Conservation (phyloP, 345 rosid genomes). For the Zanthoxylum bungeanum region DNA sequence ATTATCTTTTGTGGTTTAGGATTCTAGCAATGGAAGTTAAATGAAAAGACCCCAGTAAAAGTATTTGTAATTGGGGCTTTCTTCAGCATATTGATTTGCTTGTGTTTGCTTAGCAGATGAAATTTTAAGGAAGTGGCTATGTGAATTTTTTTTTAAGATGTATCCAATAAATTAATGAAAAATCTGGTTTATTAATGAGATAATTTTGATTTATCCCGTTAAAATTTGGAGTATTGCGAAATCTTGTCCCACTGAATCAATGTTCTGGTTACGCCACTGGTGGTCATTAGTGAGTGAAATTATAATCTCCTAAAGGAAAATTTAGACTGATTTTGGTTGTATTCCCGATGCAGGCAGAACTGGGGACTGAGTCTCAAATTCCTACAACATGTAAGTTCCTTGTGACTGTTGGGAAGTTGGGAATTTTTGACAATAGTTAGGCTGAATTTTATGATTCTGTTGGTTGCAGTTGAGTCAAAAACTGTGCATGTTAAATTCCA, state of each 20-base stretch:
- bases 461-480: conserved; percentile 35
- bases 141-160: too few species aligned
- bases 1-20: too few species aligned
- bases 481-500: conserved; percentile 65
- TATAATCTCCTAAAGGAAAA: neutral
- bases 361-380: conserved; percentile 18
- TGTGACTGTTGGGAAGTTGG: neutral
- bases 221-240: too few species aligned
- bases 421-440: neutral
- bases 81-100: neutral
- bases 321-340: neutral
- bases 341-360: conserved; percentile 28
- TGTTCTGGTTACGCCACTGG: too few species aligned
- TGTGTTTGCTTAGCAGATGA: neutral
- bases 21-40: too few species aligned
- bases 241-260: too few species aligned
- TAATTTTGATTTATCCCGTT: too few species aligned
- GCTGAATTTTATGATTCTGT: conserved; percentile 1
- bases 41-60: neutral
- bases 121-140: neutral
- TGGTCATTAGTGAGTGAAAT: neutral
- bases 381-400: conserved; percentile 28
- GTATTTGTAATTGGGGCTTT: neutral
- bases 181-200: too few species aligned
- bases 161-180: too few species aligned